A percentile compares a stretch with the other conserved stretches of the same genome.
Conservation (phyloP, 139 green algal species). For the Chlamydomonas sphaeroides region DNA sequence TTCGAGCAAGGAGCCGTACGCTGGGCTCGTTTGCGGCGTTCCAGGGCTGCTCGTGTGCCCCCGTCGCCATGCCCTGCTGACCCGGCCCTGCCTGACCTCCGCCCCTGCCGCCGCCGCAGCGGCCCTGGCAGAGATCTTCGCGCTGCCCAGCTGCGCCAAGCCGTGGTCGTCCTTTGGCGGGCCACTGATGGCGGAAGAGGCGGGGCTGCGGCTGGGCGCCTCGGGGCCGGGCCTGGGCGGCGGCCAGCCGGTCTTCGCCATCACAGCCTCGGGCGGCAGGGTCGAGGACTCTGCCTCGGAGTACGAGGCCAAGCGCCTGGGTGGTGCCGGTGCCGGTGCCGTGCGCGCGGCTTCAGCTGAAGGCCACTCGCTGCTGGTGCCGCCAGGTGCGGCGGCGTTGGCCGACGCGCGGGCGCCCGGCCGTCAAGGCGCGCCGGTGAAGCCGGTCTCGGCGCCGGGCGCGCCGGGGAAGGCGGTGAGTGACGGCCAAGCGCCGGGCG, state of each 20-base stretch:
- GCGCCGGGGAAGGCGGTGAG: too few species aligned
- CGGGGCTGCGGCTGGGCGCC: background rate
- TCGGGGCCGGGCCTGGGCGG: background rate
- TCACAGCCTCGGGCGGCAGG: too few species aligned
- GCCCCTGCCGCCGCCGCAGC: background rate
- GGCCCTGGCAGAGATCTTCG: constrained; percentile 12
- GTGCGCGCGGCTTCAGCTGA: too few species aligned
- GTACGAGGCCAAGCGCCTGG: constrained; percentile 15
- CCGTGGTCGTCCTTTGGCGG: constrained; percentile 3
- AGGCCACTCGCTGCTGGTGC: too few species aligned
- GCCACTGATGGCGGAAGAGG: constrained; percentile 25
- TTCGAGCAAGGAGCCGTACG: background rate
- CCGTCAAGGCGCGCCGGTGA: too few species aligned
- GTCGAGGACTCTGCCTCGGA: constrained; percentile 32
- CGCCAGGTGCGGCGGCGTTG: too few species aligned
- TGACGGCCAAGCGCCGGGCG: too few species aligned
- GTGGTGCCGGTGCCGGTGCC: too few species aligned
- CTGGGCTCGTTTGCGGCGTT: background rate
- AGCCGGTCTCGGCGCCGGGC: too few species aligned
- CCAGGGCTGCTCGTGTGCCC: background rate
- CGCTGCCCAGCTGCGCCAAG: too few species aligned
- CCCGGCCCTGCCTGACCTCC: background rate
- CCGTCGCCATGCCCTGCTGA: background rate
- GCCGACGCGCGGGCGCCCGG: too few species aligned
- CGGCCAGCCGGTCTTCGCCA: too few species aligned